Conservation (phyloP, 2,329 filamentous ascomycete species). For the Alternaria alternata region DNA sequence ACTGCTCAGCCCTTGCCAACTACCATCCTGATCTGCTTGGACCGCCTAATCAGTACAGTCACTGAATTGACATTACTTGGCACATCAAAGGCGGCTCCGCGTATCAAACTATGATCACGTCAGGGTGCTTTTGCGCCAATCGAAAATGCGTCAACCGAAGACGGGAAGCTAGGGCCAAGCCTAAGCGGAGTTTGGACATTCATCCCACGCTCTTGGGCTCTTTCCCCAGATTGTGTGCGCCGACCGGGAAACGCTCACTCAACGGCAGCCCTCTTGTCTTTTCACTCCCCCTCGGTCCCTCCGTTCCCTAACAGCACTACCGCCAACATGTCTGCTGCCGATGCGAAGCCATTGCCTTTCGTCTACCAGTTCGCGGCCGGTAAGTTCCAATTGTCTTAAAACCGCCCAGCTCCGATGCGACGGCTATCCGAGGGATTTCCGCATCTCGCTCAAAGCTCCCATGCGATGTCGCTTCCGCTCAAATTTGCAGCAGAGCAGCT, state of each 20-base stretch:
- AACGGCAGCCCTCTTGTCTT: slow-evolving; percentile 25
- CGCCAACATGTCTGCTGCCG: slow-evolving; percentile 56
- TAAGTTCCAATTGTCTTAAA: slow-evolving; percentile 54
- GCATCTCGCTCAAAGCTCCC: slow-evolving; percentile 3
- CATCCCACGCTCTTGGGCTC: slow-evolving; percentile 37
- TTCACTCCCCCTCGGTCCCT: slow-evolving; percentile 14
- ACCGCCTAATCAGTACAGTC: slow-evolving; percentile 5
- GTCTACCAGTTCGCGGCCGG: slow-evolving; percentile 95
- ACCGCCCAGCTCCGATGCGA: slow-evolving; percentile 32
- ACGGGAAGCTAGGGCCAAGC: slow-evolving; percentile 28
- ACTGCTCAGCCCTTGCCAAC: neutral
- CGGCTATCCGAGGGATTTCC: slow-evolving; percentile 12
- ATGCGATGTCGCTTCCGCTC: neutral
- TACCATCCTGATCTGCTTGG: neutral
- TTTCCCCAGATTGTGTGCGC: slow-evolving; percentile 42
- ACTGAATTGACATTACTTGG: slow-evolving; percentile 10
- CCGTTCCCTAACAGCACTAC: slow-evolving; percentile 18
- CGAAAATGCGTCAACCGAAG: slow-evolving; percentile 26
- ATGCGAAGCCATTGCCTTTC: slow-evolving; percentile 82
- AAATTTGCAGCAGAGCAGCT: neutral
- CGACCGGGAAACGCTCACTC: slow-evolving; percentile 20
- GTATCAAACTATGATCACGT: neutral
- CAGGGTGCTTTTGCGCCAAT: slow-evolving; percentile 21
- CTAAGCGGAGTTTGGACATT: slow-evolving; percentile 19
- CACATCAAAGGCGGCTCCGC: neutral